Base-by-base conservation (phyloP, 2,329 filamentous ascomycete genomes). In the Aspergillus tamarii region DNA sequence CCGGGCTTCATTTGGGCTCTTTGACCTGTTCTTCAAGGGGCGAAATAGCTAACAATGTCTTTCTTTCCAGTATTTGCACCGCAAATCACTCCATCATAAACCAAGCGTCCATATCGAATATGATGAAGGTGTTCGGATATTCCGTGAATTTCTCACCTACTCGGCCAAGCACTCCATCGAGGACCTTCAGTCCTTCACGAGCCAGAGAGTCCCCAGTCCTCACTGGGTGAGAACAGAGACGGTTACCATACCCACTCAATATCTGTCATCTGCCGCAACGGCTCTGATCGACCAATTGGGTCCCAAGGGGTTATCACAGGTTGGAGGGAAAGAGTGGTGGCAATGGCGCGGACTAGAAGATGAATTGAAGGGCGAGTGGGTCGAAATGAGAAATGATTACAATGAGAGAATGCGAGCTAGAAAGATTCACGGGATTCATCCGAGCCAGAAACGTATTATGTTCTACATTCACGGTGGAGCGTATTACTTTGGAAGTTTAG, bases 401-500 rank as follows among this genome's bases (percentile, higher is more conserved):
- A 83, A 90, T 64, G 88, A 91, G 73, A 87, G 92, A 62, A 89
- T 89, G 75, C 87, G 86, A 72, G 80, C 81, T 4, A 62, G 62
- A 26, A 60, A 48, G 9, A 55, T 57, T 16, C 86, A 87, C 55
- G 60, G 48, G 7, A 55, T 55, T 12, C 86, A 87, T 56, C 84
- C 62, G 11, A 70, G 85, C 26, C 86, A 87, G 21, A 89, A 88
- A 69, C 88, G 93, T 59, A 88, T 96, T 63, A 97, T 98, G 87
- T 82, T 99, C 28, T 98, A 98, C 78, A 84, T 98, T 26, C 95
- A 98, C 74, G 95, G 95, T 16, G 94, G 94, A 8, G 94, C 91
- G 23, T 98, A 97, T 79, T 99, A 90, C 80, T 98, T 99, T 76
- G 94, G 95, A 16, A 96, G 93, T 70, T 90, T 97, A 43, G 94